These are phyloP conservation scores for Neurospora sp. DNA, from an alignment of 495 filamentous ascomycete genomes.

Conservation along the genomic window DNA sequence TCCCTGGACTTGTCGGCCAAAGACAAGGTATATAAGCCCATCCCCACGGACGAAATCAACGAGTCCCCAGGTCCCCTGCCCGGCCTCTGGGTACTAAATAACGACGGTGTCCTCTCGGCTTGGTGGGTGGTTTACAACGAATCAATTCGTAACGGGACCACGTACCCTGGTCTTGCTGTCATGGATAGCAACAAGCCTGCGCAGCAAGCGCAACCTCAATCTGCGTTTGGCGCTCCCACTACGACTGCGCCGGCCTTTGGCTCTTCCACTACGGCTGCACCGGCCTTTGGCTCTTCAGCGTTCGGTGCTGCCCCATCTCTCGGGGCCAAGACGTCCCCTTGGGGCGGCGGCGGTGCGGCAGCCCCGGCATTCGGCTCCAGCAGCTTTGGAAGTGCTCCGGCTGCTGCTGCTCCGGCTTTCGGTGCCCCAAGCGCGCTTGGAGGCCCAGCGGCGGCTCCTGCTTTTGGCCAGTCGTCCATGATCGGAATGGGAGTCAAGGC, in stretches of 20 bases:
- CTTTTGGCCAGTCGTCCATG: slow-evolving; percentile 43
- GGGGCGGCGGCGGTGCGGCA: slow-evolving; percentile 26
- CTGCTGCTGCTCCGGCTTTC: slow-evolving; percentile 27
- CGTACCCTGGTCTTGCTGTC: slow-evolving; percentile 59
- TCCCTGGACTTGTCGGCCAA: slow-evolving; percentile 73
- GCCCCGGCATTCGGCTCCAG: slow-evolving; percentile 27
- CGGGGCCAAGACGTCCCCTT: slow-evolving; percentile 32
- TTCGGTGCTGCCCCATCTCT: slow-evolving; percentile 31
- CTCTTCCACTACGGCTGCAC: background rate
- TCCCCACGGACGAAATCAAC: slow-evolving; percentile 63
- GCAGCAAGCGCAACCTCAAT: slow-evolving; percentile 8
- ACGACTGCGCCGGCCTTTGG: slow-evolving; percentile 20
- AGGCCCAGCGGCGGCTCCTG: slow-evolving; percentile 20
- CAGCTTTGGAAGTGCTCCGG: slow-evolving; percentile 27
- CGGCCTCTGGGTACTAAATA: slow-evolving; percentile 73
- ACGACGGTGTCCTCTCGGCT: slow-evolving; percentile 71
- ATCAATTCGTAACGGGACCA: slow-evolving; percentile 60
- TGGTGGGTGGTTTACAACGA: slow-evolving; percentile 94
- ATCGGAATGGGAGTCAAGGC: slow-evolving; percentile 17
- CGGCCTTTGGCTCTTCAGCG: slow-evolving; percentile 27
- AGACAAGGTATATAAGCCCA: slow-evolving; percentile 67
- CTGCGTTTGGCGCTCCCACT: slow-evolving; percentile 23
- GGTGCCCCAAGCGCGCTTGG: slow-evolving; percentile 37
- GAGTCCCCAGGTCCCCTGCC: slow-evolving; percentile 73
- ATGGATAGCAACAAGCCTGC: slow-evolving; percentile 17